phyloP scores from a whole-genome alignment of 352 stramenopile genomes.

The Pythium brachiatum region DNA sequence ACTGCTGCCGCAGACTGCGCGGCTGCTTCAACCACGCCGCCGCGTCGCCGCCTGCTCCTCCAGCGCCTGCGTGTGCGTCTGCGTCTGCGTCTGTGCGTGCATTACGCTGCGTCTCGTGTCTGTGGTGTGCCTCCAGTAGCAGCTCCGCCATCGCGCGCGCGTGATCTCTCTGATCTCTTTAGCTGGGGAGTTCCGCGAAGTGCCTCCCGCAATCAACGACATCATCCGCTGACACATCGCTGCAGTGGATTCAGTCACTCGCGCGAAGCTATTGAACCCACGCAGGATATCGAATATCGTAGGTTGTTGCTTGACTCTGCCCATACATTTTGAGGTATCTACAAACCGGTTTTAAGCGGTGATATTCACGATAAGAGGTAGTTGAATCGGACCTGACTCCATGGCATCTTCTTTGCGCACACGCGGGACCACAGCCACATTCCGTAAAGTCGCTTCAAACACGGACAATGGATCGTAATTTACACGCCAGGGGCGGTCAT shows the following conservation, averaged over 20 bases:
- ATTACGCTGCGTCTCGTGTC: not conserved
- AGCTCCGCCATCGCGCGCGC: constrained; percentile 14
- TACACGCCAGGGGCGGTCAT: constrained; percentile 14
- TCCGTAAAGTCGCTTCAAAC: constrained; percentile 13
- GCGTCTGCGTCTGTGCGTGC: not conserved
- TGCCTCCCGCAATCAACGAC: constrained; percentile 21
- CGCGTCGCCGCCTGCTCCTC: not conserved
- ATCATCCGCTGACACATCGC: constrained; percentile 10
- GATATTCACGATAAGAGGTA: constrained; percentile 9
- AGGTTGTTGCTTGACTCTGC: not conserved
- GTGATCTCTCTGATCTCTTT: not conserved
- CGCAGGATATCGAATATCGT: constrained; percentile 8
- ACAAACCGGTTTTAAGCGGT: not conserved
- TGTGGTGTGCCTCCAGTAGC: constrained; percentile 12
- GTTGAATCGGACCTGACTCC: constrained; percentile 29
- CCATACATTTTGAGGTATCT: not conserved
- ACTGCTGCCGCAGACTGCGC: constrained; percentile 41
- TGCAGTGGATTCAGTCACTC: constrained; percentile 27
- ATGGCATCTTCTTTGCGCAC: constrained; percentile 20
- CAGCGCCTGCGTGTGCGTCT: not conserved
- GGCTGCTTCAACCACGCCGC: constrained; percentile 14
- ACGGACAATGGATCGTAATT: constrained; percentile 12
- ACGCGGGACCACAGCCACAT: constrained; percentile 2
- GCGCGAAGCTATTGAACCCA: constrained; percentile 9
- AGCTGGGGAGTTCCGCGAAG: not conserved